A percentile compares a stretch with the other conserved stretches of the same genome.
These are phyloP conservation scores for Botrytis squamosa DNA, from an alignment of 2,329 filamentous ascomycete genomes.

Conservation along the genomic window DNA sequence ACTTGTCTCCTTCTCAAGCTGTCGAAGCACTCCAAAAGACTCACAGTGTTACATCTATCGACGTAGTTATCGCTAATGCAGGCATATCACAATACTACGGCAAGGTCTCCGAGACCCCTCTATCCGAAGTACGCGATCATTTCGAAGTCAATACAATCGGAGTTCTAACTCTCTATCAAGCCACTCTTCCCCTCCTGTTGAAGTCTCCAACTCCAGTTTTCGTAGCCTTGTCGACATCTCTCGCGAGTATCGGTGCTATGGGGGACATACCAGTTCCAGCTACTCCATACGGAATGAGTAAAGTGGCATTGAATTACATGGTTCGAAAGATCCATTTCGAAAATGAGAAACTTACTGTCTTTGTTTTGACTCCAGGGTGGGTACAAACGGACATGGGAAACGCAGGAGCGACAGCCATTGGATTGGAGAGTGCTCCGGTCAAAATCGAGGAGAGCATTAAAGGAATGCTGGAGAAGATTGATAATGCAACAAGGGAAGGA, in stretches of 20 bases:
- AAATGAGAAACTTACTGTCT: conserved; percentile 38
- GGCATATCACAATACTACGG: conserved; percentile 43
- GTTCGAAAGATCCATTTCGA: conserved; percentile 40
- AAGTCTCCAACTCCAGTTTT: conserved; percentile 41
- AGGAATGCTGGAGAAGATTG: conserved; percentile 26
- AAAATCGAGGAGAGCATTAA: conserved; percentile 29
- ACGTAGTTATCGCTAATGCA: conserved; percentile 54
- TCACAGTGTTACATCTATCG: conserved; percentile 44
- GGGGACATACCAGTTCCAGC: conserved; percentile 22
- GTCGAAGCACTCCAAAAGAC: conserved; percentile 38
- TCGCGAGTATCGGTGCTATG: conserved; percentile 28
- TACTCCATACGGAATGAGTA: conserved; percentile 45
- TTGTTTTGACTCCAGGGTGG: conserved; percentile 41
- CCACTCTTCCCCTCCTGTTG: conserved; percentile 42
- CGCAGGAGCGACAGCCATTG: conserved; percentile 22
- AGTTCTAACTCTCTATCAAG: conserved; percentile 47
- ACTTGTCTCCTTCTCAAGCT: conserved; percentile 40
- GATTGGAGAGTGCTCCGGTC: conserved; percentile 28
- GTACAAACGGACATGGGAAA: conserved; percentile 37
- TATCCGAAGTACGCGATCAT: conserved; percentile 42
- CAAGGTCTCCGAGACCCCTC: conserved; percentile 38
- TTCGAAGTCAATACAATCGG: conserved; percentile 47
- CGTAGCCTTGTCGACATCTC: conserved; percentile 39
- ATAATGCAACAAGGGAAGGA: conserved; percentile 23
- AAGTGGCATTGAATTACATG: conserved; percentile 40